Base-by-base conservation (phyloP, 2,329 filamentous ascomycete species). In the Neophaeococcomyces mojaviensis region DNA sequence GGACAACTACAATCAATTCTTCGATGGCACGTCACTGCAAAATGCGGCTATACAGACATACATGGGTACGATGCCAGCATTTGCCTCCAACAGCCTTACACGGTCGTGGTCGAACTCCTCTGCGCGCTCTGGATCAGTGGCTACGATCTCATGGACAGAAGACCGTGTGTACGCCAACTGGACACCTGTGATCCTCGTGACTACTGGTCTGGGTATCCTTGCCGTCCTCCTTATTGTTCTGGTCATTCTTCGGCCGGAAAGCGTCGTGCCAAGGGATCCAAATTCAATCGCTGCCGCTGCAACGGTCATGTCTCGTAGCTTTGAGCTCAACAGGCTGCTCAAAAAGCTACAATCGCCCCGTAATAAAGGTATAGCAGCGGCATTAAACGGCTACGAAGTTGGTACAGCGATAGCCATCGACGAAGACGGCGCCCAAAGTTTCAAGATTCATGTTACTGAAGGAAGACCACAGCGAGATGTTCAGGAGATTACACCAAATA, bases 391-490 rank as follows among this genome's bases (percentile, higher is more conserved):
- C n/a, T 56, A 48, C 30, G 52, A 56, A 39, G 55, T 54, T 34
- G 54, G 54, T 12, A 55, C 54, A 9, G 54, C 54, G 9, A 53
- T 56, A 19, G 53, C 54, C 12, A 48, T 48, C 13, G 51, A 50
- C 8, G 54, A 56, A 32, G 19, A 44, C 22, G 52, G 50, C 5
- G 35, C 39, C 28, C 46, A 36, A n/a, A 52, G 42, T 22, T 56
- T 55, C 49, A 55, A 54, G 33, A 55, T 56, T 43, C 51, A 55
- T 24, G 47, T 51, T n/a, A 55, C 52, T 2, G 54, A 56, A 43
- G 54, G 54, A 12, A 49, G 44, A 31, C 41, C 45, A 10, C 48
- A 51, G 7, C 35, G 41, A 33, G 19, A 37, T 10, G 22, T 37
- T 10, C 49, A 44, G 7, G 44, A 49, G 32, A 43, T 47, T 15